Conservation (phyloP, 306 rosid species). For the Hippophae rhamnoides region DNA sequence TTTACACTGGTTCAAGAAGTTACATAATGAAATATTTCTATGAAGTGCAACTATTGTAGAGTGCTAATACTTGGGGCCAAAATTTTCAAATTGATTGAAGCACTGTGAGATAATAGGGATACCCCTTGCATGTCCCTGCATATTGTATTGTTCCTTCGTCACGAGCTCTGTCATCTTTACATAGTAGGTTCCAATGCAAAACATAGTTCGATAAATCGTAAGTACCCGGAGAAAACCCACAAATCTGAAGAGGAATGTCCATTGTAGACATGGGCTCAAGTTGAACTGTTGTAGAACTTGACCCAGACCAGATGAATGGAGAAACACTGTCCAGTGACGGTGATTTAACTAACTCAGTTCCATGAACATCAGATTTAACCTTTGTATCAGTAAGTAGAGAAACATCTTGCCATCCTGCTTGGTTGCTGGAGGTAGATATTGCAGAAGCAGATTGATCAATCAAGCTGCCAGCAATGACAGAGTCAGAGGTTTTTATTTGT, state of each 20-base stretch:
- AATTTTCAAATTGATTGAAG: conserved; percentile 55
- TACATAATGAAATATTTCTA: background rate
- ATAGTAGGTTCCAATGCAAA: conserved; percentile 62
- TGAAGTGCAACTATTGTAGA: conserved; percentile 9
- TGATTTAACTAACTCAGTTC: conserved; percentile 32
- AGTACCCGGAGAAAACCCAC: conserved; percentile 79
- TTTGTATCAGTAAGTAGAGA: conserved; percentile 47
- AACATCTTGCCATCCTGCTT: conserved; percentile 78
- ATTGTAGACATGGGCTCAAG: conserved; percentile 51
- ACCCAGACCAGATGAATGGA: conserved; percentile 77
- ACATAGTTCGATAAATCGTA: conserved; percentile 66
- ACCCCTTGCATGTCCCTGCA: conserved; percentile 74
- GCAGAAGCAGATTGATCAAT: conserved; percentile 27
- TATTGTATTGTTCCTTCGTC: conserved; percentile 20
- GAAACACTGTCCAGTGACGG: conserved; percentile 41
- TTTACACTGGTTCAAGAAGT: conserved; percentile 30
- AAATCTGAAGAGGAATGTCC: conserved; percentile 77
- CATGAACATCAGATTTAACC: conserved; percentile 41
- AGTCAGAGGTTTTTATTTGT: conserved; percentile 46
- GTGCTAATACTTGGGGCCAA: conserved; percentile 6
- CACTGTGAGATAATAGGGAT: conserved; percentile 64
- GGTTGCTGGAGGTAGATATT: conserved; percentile 33
- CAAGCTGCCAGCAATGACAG: conserved; percentile 15
- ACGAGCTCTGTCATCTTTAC: conserved; percentile 21
- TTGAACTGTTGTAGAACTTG: conserved; percentile 59